These are phyloP conservation scores for Lycium ferocissimum DNA, from an alignment of 257 asterid genomes.

Conservation along the genomic window DNA sequence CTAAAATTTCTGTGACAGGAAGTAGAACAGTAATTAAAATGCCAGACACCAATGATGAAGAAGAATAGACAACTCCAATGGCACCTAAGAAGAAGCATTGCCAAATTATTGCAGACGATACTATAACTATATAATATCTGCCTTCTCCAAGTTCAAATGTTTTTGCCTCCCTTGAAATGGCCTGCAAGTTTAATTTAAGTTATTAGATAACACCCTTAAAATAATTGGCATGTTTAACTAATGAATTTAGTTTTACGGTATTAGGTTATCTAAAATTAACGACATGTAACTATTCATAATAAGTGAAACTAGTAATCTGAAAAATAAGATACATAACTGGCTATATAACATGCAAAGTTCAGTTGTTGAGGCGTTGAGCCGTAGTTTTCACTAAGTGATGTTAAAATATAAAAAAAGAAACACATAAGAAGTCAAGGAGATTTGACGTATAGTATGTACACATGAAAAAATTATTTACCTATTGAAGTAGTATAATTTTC, in stretches of 20 bases:
- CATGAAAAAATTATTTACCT: no score
- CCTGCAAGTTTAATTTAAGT: background rate
- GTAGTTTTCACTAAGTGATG: no score
- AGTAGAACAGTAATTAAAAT: conserved; percentile 25
- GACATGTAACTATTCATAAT: background rate
- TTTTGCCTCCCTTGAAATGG: conserved; percentile 22
- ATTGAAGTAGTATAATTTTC: no score
- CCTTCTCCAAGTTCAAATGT: conserved; percentile 29
- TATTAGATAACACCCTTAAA: background rate
- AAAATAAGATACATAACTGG: background rate
- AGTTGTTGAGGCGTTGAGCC: background rate
- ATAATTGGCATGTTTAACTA: background rate
- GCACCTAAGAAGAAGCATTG: conserved; percentile 28
- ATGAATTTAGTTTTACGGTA: background rate
- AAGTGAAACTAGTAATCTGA: background rate
- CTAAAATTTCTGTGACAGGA: background rate
- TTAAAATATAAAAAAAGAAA: no score
- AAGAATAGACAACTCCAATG: conserved; percentile 11
- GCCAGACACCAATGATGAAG: background rate
- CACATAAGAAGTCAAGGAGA: no score
- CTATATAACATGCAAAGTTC: background rate
- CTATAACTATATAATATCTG: background rate
- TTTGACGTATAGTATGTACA: no score
- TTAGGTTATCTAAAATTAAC: no score
- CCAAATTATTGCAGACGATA: conserved; percentile 10